Percentiles rank a stretch among this genome's conserved stretches.
These are phyloP conservation scores for Sungouiozyma ichnusensis DNA, from an alignment of 805 yeast genomes.

Conservation along the genomic window DNA sequence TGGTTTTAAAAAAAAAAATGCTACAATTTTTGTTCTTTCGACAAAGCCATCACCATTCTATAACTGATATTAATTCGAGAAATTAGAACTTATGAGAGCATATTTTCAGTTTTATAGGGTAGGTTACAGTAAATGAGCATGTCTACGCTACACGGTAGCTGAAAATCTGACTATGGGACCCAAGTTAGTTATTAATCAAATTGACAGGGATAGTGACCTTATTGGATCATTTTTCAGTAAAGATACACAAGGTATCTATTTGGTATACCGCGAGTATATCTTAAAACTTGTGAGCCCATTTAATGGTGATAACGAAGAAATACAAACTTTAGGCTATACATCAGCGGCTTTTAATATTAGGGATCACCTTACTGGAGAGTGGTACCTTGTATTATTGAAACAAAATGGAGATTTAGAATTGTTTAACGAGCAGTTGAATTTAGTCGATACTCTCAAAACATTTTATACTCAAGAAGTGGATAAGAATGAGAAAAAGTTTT, in stretches of 20 bases:
- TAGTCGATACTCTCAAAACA: slow-evolving; percentile 10
- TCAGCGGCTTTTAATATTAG: slow-evolving; percentile 8
- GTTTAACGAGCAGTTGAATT: neutral
- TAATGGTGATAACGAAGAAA: neutral
- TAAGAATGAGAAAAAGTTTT: slow-evolving; percentile 1
- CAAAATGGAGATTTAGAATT: slow-evolving; percentile 4
- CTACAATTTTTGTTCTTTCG: too few species aligned
- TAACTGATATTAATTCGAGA: too few species aligned
- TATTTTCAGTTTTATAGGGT: too few species aligned
- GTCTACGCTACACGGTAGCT: neutral
- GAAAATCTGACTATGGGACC: neutral
- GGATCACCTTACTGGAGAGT: slow-evolving; percentile 12
- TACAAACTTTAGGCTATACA: slow-evolving; percentile 9
- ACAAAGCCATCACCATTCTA: too few species aligned
- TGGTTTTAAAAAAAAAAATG: too few species aligned
- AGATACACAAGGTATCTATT: neutral
- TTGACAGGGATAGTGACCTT: neutral
- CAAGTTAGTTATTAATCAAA: neutral
- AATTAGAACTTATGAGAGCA: too few species aligned
- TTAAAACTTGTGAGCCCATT: neutral
- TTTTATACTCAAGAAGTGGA: slow-evolving; percentile 2
- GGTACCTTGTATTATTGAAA: slow-evolving; percentile 11
- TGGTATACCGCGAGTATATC: neutral
- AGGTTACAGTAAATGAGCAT: neutral
- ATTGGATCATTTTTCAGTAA: neutral